A percentile compares a stretch with the other conserved stretches of the same genome.
phyloP scores from a whole-genome alignment of 2,329 filamentous ascomycete genomes.

The Neofusicoccum laricinum region DNA sequence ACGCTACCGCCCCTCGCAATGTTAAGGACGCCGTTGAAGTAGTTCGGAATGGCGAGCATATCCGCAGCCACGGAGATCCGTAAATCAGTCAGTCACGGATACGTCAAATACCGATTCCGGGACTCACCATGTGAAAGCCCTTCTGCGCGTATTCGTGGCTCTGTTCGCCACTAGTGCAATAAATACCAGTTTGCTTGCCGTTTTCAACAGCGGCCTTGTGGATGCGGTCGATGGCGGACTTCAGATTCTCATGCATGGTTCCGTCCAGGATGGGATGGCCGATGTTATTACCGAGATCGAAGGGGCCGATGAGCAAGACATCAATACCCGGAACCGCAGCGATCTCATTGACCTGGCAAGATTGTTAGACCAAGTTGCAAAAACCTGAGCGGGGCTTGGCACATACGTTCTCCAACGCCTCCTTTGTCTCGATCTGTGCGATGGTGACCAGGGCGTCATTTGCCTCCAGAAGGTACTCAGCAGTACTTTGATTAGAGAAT shows the following conservation, averaged over 20 bases:
- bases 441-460: conserved; percentile 53
- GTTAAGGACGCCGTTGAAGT: conserved; percentile 35
- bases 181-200: conserved; percentile 56
- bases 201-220: conserved; percentile 50
- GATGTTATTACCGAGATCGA: conserved; percentile 58
- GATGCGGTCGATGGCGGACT: conserved; percentile 51
- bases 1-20: conserved; percentile 28
- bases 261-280: conserved; percentile 50
- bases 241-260: conserved; percentile 49
- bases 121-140: conserved; percentile 54
- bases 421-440: conserved; percentile 46
- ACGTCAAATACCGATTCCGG: background rate
- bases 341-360: conserved; percentile 42
- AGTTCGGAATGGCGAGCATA: conserved; percentile 43
- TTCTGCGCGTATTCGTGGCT: conserved; percentile 51
- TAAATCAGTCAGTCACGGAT: background rate
- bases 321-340: conserved; percentile 53
- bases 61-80: conserved; percentile 36
- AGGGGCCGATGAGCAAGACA: conserved; percentile 54
- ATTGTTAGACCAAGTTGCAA: conserved; percentile 22
- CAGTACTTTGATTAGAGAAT: conserved; percentile 39
- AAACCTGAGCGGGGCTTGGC: background rate
- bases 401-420: conserved; percentile 34
- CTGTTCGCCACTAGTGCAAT: conserved; percentile 51
- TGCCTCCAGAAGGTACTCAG: conserved; percentile 54